Percentiles rank a stretch among this genome's conserved stretches.
Evolutionary conservation across 2,329 filamentous ascomycete species (phyloP).

Genomic region (Xylaria sp.): DNA sequence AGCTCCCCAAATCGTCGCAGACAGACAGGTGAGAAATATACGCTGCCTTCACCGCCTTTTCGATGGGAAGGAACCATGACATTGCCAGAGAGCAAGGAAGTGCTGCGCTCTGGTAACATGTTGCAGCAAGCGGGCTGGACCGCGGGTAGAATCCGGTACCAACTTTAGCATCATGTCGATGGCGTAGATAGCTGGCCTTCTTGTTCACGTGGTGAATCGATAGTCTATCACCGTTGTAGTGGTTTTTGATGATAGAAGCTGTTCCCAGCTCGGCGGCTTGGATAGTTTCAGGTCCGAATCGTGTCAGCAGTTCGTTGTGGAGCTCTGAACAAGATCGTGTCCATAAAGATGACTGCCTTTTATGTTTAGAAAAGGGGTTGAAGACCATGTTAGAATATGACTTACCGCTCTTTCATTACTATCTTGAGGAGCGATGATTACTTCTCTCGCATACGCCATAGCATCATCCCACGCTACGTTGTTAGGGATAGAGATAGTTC

Average conservation of each 20-base stretch:
- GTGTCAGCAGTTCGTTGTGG: conserved; percentile 20
- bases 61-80: conserved; percentile 20
- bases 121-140: conserved; percentile 21
- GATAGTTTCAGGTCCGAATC: conserved; percentile 22
- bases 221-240: conserved; percentile 19
- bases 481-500: conserved; percentile 8
- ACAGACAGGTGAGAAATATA: conserved; percentile 25
- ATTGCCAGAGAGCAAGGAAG: conserved; percentile 20
- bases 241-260: conserved; percentile 10
- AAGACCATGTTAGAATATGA: not conserved
- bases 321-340: conserved; percentile 22
- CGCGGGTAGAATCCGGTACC: conserved; percentile 25
- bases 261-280: conserved; percentile 12
- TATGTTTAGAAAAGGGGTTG: no score
- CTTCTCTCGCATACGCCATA: conserved; percentile 22
- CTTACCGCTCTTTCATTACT: conserved; percentile 9
- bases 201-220: conserved; percentile 26
- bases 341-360: conserved; percentile 3
- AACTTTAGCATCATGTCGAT: conserved; percentile 12
- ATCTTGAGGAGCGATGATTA: conserved; percentile 19
- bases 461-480: conserved; percentile 19
- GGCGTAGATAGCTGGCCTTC: conserved; percentile 26
- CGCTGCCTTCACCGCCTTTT: conserved; percentile 19
- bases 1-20: conserved; percentile 23
- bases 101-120: conserved; percentile 22